Evolutionary conservation across 108 stramenopile genomes (phyloP).

Genomic region (Aurantiochytrium sp.): DNA sequence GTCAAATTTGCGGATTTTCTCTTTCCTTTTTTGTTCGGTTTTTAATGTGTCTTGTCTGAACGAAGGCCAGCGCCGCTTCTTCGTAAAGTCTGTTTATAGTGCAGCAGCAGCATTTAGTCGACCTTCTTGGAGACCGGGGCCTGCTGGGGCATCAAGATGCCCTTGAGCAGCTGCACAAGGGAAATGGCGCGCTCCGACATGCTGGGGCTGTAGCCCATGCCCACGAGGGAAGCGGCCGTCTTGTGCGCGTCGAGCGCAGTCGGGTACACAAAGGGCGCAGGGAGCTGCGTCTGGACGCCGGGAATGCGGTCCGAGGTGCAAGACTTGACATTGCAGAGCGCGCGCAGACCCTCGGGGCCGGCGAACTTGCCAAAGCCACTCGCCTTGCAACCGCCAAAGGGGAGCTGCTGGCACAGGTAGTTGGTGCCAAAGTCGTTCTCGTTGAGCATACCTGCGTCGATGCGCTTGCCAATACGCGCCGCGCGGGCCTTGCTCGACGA

Average conservation of each 20-base stretch:
- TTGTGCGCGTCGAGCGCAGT: constrained; percentile 17
- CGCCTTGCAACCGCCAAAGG: constrained; percentile 95
- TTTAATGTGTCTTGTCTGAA: too few species aligned
- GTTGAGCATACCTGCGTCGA: constrained; percentile 88
- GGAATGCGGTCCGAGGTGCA: constrained; percentile 77
- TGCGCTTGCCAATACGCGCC: constrained; percentile 65
- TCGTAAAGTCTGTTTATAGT: too few species aligned
- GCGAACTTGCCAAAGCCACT: constrained; percentile 94
- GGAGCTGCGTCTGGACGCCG: constrained; percentile 76
- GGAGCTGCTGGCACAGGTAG: constrained; percentile 89
- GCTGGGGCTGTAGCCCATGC: constrained; percentile 9
- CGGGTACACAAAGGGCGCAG: constrained; percentile 37
- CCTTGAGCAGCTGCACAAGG: background rate
- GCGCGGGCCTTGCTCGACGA: constrained; percentile 62
- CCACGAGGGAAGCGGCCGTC: background rate
- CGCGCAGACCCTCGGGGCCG: constrained; percentile 91
- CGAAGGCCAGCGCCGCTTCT: too few species aligned
- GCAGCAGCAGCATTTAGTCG: background rate
- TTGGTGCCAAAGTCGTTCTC: constrained; percentile 94
- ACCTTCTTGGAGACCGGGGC: background rate
- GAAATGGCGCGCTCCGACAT: background rate
- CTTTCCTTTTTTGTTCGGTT: too few species aligned
- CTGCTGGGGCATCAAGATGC: background rate
- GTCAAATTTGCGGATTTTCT: too few species aligned
- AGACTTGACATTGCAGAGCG: constrained; percentile 80